These are phyloP conservation scores for Citrus hindsii DNA, from an alignment of 345 rosid species.

Conservation along the genomic window DNA sequence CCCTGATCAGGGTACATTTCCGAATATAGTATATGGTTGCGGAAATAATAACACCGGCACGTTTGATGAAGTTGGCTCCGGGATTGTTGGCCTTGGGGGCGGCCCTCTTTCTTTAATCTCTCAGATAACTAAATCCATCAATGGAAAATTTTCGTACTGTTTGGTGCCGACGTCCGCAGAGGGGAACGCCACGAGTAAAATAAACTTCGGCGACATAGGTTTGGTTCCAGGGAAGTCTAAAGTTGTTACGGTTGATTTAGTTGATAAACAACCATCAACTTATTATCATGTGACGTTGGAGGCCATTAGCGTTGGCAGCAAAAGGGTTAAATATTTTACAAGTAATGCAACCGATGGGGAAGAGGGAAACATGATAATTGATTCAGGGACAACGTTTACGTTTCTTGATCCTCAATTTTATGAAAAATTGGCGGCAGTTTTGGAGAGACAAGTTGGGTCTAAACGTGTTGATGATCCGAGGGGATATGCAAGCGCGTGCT, in stretches of 20 bases:
- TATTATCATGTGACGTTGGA: constrained; percentile 50
- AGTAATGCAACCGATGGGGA: not conserved
- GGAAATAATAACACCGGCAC: constrained; percentile 43
- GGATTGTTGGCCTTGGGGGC: constrained; percentile 64
- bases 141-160: constrained; percentile 55
- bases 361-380: constrained; percentile 51
- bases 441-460: constrained; percentile 24
- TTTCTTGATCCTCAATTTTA: constrained; percentile 38
- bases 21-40: constrained; percentile 42
- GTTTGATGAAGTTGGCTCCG: constrained; percentile 44
- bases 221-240: constrained; percentile 7
- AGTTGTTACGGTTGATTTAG: constrained; percentile 38
- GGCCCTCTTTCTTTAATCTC: constrained; percentile 50
- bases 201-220: constrained; percentile 40
- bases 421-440: constrained; percentile 20
- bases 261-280: constrained; percentile 27
- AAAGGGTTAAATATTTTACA: constrained; percentile 29
- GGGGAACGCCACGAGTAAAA: constrained; percentile 29
- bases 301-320: constrained; percentile 52
- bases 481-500: constrained; percentile 33
- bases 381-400: constrained; percentile 59
- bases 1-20: constrained; percentile 18
- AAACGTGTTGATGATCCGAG: constrained; percentile 35
- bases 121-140: constrained; percentile 33
- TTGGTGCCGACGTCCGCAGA: constrained; percentile 35